Evolutionary conservation across 768 basidiomycete species (phyloP).

Genomic region (Trametes gibbosa): DNA sequence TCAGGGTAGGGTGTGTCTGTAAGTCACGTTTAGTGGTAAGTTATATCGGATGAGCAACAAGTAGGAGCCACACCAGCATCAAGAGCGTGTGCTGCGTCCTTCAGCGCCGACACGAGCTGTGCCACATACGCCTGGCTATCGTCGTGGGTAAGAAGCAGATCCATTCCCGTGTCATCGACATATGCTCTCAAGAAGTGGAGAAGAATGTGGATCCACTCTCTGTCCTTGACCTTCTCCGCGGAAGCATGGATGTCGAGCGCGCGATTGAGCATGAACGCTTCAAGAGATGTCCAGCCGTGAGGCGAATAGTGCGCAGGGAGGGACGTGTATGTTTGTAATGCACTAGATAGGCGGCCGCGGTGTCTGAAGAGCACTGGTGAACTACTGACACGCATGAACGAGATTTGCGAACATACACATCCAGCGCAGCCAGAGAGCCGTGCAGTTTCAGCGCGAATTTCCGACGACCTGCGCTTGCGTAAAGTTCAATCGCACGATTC

Average conservation of each 20-base stretch:
- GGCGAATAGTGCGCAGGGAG: slow-evolving; percentile 86
- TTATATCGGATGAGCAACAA: not conserved
- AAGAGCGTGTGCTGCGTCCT: slow-evolving; percentile 46
- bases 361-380: slow-evolving; percentile 42
- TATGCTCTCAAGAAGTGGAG: slow-evolving; percentile 74
- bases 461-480: slow-evolving; percentile 76
- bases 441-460: slow-evolving; percentile 87
- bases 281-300: slow-evolving; percentile 76
- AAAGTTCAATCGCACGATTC: slow-evolving; percentile 82
- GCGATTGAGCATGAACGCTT: slow-evolving; percentile 73
- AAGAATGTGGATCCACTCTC: slow-evolving; percentile 78
- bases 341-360: slow-evolving; percentile 59
- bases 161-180: slow-evolving; percentile 50
- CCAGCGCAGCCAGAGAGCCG: slow-evolving; percentile 83
- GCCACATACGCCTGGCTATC: slow-evolving; percentile 52
- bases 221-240: slow-evolving; percentile 57
- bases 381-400: not conserved
- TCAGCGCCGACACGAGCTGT: slow-evolving; percentile 48
- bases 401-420: slow-evolving; percentile 57
- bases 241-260: slow-evolving; percentile 66
- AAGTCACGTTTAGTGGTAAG: not conserved
- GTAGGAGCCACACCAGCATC: slow-evolving; percentile 44
- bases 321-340: slow-evolving; percentile 69
- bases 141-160: slow-evolving; percentile 52
- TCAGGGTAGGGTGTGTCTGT: slow-evolving; percentile 66